These are phyloP conservation scores for Zalerion maritima DNA, from an alignment of 495 filamentous ascomycete genomes.

Conservation along the genomic window DNA sequence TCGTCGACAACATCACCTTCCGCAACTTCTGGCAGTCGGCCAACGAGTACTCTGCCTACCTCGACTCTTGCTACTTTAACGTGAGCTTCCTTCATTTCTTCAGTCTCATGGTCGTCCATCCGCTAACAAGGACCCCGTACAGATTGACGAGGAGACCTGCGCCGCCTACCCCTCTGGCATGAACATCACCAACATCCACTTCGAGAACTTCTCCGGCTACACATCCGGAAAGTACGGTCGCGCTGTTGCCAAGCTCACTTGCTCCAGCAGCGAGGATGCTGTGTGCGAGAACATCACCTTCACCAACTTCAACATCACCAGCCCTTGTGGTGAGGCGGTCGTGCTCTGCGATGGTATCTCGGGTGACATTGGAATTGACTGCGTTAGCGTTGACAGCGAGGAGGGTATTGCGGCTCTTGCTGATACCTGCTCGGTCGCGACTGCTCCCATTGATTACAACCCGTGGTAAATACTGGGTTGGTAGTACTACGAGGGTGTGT, in stretches of 20 bases:
- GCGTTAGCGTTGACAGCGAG: constrained; percentile 16
- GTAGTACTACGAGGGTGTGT: too few species aligned
- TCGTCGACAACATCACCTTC: constrained; percentile 45
- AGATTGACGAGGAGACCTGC: constrained; percentile 26
- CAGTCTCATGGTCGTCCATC: not conserved
- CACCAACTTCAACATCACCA: constrained; percentile 34
- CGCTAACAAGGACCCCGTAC: not conserved
- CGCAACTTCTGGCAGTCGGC: constrained; percentile 41
- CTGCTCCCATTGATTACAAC: too few species aligned
- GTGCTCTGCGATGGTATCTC: constrained; percentile 38
- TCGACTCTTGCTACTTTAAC: constrained; percentile 46
- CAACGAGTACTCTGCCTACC: constrained; percentile 36
- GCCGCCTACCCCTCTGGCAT: constrained; percentile 34
- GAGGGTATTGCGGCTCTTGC: constrained; percentile 14
- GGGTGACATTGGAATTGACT: constrained; percentile 34
- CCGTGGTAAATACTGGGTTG: too few species aligned
- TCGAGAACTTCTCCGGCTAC: constrained; percentile 40
- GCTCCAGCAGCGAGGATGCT: constrained; percentile 32
- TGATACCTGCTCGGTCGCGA: constrained; percentile 10
- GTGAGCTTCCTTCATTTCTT: constrained; percentile 18
- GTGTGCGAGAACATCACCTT: constrained; percentile 39
- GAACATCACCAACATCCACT: constrained; percentile 39
- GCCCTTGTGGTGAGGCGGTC: constrained; percentile 30
- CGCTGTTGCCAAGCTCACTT: constrained; percentile 35
- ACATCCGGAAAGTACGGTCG: constrained; percentile 34